Percentiles rank a stretch among this genome's conserved stretches.
Conservation (phyloP, 2,329 filamentous ascomycete species). For the Dactylella cylindrospora region DNA sequence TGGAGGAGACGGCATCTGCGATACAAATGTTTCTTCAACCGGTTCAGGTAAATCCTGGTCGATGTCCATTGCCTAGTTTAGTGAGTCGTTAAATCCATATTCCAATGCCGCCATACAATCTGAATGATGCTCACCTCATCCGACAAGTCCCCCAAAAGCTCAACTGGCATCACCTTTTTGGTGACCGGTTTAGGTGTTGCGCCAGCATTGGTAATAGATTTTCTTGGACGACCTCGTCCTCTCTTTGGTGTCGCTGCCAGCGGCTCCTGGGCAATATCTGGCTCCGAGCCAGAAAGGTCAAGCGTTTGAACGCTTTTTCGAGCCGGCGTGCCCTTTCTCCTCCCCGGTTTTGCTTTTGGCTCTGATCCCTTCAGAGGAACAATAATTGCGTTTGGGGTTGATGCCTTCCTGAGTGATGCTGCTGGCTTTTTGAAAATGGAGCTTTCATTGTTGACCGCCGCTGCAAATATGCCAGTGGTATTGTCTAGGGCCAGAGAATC, state of each 20-base stretch:
- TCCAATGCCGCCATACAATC: too few relatives aligned
- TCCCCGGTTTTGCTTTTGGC: conserved; percentile 15
- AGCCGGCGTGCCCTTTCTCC: conserved; percentile 33
- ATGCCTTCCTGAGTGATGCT: conserved; percentile 5
- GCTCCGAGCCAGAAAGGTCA: conserved; percentile 12
- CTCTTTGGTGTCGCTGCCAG: conserved; percentile 19
- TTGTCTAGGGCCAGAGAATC: conserved; percentile 37
- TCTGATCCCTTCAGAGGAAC: conserved; percentile 34
- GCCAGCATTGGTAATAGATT: conserved; percentile 19
- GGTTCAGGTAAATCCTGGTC: not conserved
- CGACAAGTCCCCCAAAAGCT: too few relatives aligned
- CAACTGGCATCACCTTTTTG: too few relatives aligned
- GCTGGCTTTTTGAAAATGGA: not conserved
- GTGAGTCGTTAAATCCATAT: not conserved
- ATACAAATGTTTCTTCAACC: conserved; percentile 15
- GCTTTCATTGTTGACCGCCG: too few relatives aligned
- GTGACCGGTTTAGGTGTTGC: too few relatives aligned
- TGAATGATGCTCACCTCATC: too few relatives aligned
- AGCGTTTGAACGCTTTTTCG: conserved; percentile 12
- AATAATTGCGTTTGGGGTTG: conserved; percentile 4
- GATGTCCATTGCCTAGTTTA: conserved; percentile 6
- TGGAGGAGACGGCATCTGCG: conserved; percentile 37
- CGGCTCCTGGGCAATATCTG: not conserved
- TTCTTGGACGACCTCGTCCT: conserved; percentile 40
- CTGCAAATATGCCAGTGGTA: conserved; percentile 34